Conservation (phyloP, 2,329 filamentous ascomycete genomes). For the Xylaria sp. region DNA sequence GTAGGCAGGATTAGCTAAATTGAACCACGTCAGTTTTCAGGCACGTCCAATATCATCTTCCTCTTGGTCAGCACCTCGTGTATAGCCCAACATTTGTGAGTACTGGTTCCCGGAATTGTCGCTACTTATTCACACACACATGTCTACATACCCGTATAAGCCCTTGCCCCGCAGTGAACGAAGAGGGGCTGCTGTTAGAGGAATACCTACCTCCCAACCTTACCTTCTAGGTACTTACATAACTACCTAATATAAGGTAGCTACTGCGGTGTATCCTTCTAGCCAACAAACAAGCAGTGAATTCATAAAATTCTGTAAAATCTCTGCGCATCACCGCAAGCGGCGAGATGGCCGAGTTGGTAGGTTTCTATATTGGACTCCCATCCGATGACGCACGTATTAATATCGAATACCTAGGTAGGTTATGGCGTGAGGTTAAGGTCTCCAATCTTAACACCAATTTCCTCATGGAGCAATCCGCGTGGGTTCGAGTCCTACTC, state of each 20-base stretch:
- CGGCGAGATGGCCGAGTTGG: slow-evolving; percentile 3
- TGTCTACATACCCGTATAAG: too few species aligned
- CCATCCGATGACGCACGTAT: background rate
- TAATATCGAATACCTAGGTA: background rate
- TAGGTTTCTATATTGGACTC: background rate
- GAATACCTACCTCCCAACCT: too few species aligned
- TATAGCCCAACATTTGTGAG: background rate
- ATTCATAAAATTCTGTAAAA: background rate
- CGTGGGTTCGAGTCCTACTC: slow-evolving; percentile 47
- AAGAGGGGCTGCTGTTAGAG: background rate
- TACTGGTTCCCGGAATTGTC: background rate
- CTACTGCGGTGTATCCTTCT: background rate
- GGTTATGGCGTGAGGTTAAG: slow-evolving; percentile 5
- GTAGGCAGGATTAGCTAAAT: too few species aligned
- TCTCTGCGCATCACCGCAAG: background rate
- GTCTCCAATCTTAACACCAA: background rate
- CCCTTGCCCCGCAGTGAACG: background rate
- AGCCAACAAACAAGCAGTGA: background rate
- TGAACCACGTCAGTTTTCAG: background rate
- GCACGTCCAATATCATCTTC: background rate
- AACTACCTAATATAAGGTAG: too few species aligned
- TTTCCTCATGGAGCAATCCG: slow-evolving; percentile 38
- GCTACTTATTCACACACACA: background rate
- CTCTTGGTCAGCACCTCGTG: background rate
- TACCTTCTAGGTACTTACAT: too few species aligned